A percentile compares a stretch with the other conserved stretches of the same genome.
Evolutionary conservation across 2,329 filamentous ascomycete genomes (phyloP).

Genomic region (Thielaviopsis musarum): DNA sequence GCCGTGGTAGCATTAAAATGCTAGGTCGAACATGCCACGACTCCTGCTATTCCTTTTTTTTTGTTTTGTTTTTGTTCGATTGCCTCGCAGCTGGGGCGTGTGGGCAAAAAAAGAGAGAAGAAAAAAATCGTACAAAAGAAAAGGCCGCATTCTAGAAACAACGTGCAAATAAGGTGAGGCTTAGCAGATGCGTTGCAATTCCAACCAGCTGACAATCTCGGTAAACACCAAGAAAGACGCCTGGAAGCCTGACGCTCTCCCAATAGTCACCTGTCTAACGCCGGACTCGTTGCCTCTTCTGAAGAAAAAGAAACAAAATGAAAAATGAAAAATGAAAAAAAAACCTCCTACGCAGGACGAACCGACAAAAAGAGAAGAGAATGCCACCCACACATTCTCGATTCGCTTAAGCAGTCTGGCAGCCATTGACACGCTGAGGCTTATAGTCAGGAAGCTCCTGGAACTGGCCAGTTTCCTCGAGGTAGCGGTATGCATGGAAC

Average conservation of each 20-base stretch:
- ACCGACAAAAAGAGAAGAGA: not conserved
- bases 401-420: not conserved
- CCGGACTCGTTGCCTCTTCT: not conserved
- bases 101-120: too few species aligned
- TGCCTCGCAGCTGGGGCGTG: too few species aligned
- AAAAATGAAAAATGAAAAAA: too few species aligned
- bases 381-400: too few species aligned
- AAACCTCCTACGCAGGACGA: not conserved
- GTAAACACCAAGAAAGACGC: not conserved
- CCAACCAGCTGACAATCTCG: not conserved
- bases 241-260: not conserved
- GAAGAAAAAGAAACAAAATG: not conserved
- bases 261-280: not conserved
- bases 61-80: too few species aligned
- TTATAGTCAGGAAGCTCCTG: constrained; percentile 74
- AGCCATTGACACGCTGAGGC: constrained; percentile 28
- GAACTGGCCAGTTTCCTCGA: constrained; percentile 62
- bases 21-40: too few species aligned
- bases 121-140: not conserved
- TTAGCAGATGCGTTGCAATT: not conserved
- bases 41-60: too few species aligned
- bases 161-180: not conserved
- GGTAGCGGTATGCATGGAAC: constrained; percentile 89
- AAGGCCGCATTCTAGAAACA: too few species aligned
- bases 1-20: too few species aligned